Conservation (phyloP, 2,329 filamentous ascomycete genomes). For the Ophiostoma novo-ulmi region DNA sequence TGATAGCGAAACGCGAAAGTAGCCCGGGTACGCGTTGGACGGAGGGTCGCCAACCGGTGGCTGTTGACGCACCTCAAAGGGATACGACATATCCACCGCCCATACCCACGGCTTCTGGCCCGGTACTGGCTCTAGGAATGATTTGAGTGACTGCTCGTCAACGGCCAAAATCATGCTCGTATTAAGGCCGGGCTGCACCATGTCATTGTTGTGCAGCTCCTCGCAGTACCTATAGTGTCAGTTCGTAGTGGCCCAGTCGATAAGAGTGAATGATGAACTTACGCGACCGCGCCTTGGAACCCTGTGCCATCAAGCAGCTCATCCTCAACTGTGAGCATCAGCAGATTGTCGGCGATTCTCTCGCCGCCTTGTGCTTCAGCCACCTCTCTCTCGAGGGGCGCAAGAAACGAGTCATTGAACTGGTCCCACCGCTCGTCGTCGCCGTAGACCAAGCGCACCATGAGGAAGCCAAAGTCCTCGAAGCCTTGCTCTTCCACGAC, state of each 20-base stretch:
- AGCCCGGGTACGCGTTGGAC: background rate
- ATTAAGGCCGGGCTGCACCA: background rate
- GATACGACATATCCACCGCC: conserved; percentile 5
- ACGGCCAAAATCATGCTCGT: background rate
- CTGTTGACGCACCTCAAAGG: background rate
- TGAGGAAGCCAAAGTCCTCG: background rate
- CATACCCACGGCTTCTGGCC: conserved; percentile 1
- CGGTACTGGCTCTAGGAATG: background rate
- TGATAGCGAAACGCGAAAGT: background rate
- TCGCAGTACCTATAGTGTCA: background rate
- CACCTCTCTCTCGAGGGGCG: background rate
- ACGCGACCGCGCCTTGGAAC: background rate
- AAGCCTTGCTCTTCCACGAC: background rate
- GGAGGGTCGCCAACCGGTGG: background rate
- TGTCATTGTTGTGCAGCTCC: background rate
- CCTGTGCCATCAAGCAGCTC: background rate
- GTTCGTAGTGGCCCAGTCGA: background rate
- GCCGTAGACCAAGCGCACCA: background rate
- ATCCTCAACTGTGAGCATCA: background rate
- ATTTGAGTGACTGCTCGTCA: background rate
- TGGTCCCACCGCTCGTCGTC: background rate
- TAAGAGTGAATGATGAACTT: background rate
- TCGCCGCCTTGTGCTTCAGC: background rate
- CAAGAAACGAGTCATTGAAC: background rate
- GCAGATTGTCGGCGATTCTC: background rate